Percentiles rank a stretch among this genome's conserved stretches.
phyloP scores from a whole-genome alignment of 1,139 yeast species.

The Diutina sp. region DNA sequence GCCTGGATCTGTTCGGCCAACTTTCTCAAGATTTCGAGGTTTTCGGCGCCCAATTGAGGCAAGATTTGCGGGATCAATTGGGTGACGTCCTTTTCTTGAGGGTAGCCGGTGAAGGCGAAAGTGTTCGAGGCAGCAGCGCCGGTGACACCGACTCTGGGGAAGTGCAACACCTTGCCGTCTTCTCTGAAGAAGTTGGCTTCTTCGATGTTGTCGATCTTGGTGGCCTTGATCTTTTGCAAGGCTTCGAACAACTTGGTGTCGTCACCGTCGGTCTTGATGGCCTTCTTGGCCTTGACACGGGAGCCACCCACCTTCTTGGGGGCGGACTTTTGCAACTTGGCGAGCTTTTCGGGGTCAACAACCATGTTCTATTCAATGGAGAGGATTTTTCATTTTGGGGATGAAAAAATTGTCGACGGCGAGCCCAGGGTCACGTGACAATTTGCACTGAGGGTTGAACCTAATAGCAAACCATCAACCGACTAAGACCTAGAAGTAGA shows the following conservation, averaged over 20 bases:
- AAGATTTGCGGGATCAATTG: conserved; percentile 92
- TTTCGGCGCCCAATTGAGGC: conserved; percentile 95
- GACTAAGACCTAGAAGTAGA: too few relatives aligned
- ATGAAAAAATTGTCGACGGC: not conserved
- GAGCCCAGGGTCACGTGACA: not conserved
- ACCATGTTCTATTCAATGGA: conserved; percentile 37
- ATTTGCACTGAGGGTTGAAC: not conserved
- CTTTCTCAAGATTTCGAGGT: conserved; percentile 79
- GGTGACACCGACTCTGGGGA: conserved; percentile 91
- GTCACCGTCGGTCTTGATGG: conserved; percentile 56
- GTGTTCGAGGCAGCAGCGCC: conserved; percentile 87
- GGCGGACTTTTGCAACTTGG: conserved; percentile 65
- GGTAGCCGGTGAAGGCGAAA: conserved; percentile 89
- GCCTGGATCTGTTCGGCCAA: conserved; percentile 84
- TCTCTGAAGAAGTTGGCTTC: conserved; percentile 97
- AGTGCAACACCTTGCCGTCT: conserved; percentile 92
- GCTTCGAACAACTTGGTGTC: conserved; percentile 87
- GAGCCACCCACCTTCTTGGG: conserved; percentile 80
- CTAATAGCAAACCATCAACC: not conserved
- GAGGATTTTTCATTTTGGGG: not conserved
- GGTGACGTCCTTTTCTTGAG: conserved; percentile 86
- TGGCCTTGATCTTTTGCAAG: conserved; percentile 81
- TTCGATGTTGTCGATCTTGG: conserved; percentile 79
- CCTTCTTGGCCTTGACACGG: conserved; percentile 74
- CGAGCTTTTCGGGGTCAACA: conserved; percentile 79